Base-by-base conservation (phyloP, 257 asterid species). In the Petunia secreta region DNA sequence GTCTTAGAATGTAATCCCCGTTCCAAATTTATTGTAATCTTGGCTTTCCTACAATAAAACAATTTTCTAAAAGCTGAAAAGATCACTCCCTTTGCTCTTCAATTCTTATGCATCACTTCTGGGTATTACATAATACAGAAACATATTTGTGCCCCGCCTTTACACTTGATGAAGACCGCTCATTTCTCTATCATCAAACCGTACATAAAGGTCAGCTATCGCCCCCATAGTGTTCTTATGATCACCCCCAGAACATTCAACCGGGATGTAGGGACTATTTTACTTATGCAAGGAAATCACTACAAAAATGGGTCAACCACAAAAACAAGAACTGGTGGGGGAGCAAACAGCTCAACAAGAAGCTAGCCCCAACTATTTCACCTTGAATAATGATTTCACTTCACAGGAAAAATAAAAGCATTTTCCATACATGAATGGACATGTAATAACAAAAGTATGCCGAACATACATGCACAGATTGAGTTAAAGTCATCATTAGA, bases 11-110 rank as follows among this genome's bases (percentile, higher is more conserved):
- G 14, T 73, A 50, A 50, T 50, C 2, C 78, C 37, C 78, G 7
- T 36, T 36, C 78, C 62, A 2, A 50, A 50, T 34, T 50, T 44
- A 13, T 10, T 34, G 36, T 50, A 44, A 73, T 73, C 78, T 50
- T 4, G 8, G 5, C 78, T 73, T 71, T 73, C 78, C 62, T 6
- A 13, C 57, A 52, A 9, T 50, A 73, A 73, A 10, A 13, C 62
- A 73, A 11, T 25, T 14, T 73, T 34, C 46, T 73, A 41, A 16
- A 52, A 50, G 34, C 62, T 50, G 62, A 73, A 36, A 52, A 73
- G 78, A 73, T 48, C 25, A 50, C 78, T 34, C 50, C 62, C 25
- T 13, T 50, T 73, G 62, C 43, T 73, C 78, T 69, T 46, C 40
- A 9, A 52, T 71, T 36, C 11, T 11, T 2, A 13, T 52, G 15